Evolutionary conservation across 169 alveolate species (phyloP).

Genomic region (Plasmodium inui): DNA sequence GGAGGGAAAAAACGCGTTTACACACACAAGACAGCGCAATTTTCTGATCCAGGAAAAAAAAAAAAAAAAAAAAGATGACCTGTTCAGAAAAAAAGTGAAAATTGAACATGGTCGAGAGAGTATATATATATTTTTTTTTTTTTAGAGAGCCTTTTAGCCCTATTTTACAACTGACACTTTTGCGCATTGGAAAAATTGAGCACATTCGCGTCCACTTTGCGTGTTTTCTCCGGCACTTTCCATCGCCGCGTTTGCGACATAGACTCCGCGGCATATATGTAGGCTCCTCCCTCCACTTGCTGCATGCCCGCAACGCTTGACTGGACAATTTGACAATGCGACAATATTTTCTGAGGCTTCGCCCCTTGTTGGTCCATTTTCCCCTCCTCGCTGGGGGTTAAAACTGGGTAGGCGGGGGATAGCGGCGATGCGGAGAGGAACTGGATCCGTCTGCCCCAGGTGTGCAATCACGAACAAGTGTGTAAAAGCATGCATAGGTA

Average conservation of each 20-base stretch:
- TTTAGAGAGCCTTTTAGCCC: background rate
- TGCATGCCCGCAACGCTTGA: background rate
- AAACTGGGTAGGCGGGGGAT: no score
- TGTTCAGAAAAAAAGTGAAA: background rate
- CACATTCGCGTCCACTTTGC: background rate
- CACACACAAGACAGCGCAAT: background rate
- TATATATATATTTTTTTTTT: background rate
- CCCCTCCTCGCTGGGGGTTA: background rate
- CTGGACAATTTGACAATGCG: background rate
- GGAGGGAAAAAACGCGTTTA: background rate
- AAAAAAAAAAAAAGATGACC: background rate
- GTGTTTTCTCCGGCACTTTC: background rate
- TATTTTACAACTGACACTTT: background rate
- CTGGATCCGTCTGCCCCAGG: background rate
- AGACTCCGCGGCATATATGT: background rate
- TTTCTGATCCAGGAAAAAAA: background rate
- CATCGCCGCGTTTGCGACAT: background rate
- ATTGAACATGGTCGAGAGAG: background rate
- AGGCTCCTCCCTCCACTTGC: background rate
- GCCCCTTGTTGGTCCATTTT: background rate
- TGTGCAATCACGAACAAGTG: background rate
- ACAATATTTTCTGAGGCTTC: background rate
- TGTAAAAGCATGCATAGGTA: background rate
- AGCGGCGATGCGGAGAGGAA: no score
- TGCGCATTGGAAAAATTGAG: background rate